Evolutionary conservation across 495 filamentous ascomycete genomes (phyloP).

Genomic region (Wilcoxina mikolae): DNA sequence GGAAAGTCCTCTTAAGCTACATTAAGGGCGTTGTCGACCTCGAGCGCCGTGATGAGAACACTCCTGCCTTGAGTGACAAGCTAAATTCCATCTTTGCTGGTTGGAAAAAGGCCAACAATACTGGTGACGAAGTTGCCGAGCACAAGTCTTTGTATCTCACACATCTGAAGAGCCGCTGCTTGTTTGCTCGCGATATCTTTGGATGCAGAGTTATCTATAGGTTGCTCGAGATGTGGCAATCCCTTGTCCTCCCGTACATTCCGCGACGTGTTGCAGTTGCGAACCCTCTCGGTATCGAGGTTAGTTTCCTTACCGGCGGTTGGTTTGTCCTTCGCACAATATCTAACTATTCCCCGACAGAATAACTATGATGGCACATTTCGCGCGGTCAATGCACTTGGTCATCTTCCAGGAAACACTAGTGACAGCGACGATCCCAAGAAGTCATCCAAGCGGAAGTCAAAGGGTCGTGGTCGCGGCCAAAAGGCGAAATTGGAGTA

Average conservation of each 20-base stretch:
- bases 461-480: constrained; percentile 8
- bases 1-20: constrained; percentile 2
- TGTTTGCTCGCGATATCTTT: neutral
- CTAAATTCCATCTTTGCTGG: neutral
- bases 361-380: neutral
- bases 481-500: constrained; percentile 5
- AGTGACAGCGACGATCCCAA: neutral
- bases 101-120: constrained; percentile 1
- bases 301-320: neutral
- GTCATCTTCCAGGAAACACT: neutral
- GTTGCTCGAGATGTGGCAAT: neutral
- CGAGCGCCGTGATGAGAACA: neutral
- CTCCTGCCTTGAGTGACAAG: neutral
- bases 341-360: constrained; percentile 1
- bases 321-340: neutral
- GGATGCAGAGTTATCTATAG: neutral
- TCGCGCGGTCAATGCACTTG: neutral
- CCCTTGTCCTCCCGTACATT: neutral
- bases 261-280: neutral
- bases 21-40: neutral
- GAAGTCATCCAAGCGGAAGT: constrained; percentile 9
- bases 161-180: neutral
- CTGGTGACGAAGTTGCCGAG: neutral
- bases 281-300: neutral
- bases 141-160: neutral